Base-by-base conservation (phyloP, 352 stramenopile species). In the Sclerospora graminicola region DNA sequence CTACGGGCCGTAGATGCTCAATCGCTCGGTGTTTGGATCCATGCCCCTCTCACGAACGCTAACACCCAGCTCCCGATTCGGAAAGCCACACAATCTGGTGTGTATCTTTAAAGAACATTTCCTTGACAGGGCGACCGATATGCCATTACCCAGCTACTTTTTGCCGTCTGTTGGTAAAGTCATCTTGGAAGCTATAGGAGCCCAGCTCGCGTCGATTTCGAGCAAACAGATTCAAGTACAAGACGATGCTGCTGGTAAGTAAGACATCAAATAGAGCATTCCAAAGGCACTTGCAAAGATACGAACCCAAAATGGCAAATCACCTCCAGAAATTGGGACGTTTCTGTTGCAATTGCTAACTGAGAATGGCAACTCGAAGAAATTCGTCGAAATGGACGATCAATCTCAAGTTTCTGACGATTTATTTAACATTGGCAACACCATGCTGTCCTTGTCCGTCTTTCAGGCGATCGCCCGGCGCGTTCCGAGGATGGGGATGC, bases 61-160 rank as follows among this genome's bases (percentile, higher is more conserved):
- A 88, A 83, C 49, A 89, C 77, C n/a, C 62, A 82, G 30, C 54
- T 89, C 0, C 75, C 80, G 1, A 87, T 88, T 35, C 89, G 80
- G 80, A 89, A 89, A 47, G 80, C 55, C 2, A 89, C 75, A 88
- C 56, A 89, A 89, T 41, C 57, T 91, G 11, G 75, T 89, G 26
- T 77, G 80, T n/a, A 89, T 89, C 41, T 91, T 91, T 53, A 91
- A 91, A 42, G 80, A 91, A 44, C 80, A 91, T 26, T 91, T 91
- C 45, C 89, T 89, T 35, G 78, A 91, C 31, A 66, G 77, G 1
- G 50, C 41, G 5, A 88, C 80, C 0, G 77, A 91, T 51, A 89
- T 91, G 80, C 80, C 80, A n/a, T 38, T 89, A 30, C 80, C 80
- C 0, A 91, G 89, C 49, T 91, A 91, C 48, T 91, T 91, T 35